Percentiles rank a stretch among this genome's conserved stretches.
Conservation (phyloP, 805 yeast species). For the Saturnispora bothae region DNA sequence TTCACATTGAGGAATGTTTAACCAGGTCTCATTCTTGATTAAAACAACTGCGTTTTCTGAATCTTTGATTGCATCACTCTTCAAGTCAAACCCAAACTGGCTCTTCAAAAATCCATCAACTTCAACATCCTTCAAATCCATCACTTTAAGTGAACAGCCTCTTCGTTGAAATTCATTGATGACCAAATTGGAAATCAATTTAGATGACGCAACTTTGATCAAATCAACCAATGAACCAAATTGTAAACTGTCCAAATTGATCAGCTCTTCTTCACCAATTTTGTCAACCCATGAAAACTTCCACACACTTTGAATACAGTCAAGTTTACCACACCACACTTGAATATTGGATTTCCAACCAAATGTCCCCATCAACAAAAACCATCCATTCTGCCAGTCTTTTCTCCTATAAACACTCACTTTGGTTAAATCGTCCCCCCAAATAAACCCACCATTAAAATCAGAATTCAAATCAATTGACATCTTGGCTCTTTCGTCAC, state of each 20-base stretch:
- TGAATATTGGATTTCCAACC: conserved; percentile 29
- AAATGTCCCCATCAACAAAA: conserved; percentile 31
- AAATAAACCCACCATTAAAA: conserved; percentile 16
- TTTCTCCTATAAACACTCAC: conserved; percentile 34
- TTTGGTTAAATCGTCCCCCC: conserved; percentile 17
- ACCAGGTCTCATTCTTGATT: conserved; percentile 28
- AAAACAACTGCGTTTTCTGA: conserved; percentile 24
- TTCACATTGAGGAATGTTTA: conserved; percentile 28
- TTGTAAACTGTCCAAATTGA: conserved; percentile 11
- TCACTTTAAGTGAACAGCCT: conserved; percentile 29
- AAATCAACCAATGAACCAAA: conserved; percentile 29
- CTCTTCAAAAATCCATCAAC: conserved; percentile 15
- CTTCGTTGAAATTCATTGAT: conserved; percentile 37
- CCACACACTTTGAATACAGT: conserved; percentile 44
- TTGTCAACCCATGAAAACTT: conserved; percentile 39
- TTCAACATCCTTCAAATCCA: conserved; percentile 16
- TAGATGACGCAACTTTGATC: conserved; percentile 35
- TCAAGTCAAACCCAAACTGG: conserved; percentile 23
- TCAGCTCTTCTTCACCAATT: conserved; percentile 3
- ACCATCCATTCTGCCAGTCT: conserved; percentile 52
- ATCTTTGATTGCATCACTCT: background rate
- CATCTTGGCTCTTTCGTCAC: conserved; percentile 36
- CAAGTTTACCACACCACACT: conserved; percentile 46
- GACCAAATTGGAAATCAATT: conserved; percentile 40
- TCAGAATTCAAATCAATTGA: conserved; percentile 25